A percentile compares a stretch with the other conserved stretches of the same genome.
Conservation (phyloP, 352 stramenopile species). For the Phytopythium boreale region DNA sequence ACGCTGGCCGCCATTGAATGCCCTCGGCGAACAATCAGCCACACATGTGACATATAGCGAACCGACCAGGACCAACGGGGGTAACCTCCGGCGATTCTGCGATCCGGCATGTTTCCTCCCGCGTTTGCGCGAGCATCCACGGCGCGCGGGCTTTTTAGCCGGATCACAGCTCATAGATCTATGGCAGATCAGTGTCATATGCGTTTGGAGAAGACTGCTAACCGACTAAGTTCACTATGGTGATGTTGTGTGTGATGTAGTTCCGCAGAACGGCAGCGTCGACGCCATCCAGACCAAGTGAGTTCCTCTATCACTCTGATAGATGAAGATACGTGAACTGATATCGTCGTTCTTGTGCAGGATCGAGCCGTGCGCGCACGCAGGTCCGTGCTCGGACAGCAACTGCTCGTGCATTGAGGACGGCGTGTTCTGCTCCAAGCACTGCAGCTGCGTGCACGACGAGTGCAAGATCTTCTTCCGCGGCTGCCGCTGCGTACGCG, state of each 20-base stretch:
- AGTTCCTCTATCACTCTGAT: slow-evolving; percentile 1
- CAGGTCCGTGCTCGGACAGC: slow-evolving; percentile 74
- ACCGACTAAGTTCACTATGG: not conserved
- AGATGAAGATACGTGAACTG: not conserved
- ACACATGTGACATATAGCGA: slow-evolving; percentile 48
- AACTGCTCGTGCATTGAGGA: slow-evolving; percentile 88
- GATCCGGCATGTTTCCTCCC: slow-evolving; percentile 24
- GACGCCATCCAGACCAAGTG: slow-evolving; percentile 57
- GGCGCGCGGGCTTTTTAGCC: slow-evolving; percentile 15
- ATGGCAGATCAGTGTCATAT: not conserved
- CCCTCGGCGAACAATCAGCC: slow-evolving; percentile 34
- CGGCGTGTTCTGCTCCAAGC: slow-evolving; percentile 90
- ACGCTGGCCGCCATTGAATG: slow-evolving; percentile 44
- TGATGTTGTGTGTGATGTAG: slow-evolving; percentile 14
- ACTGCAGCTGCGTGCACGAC: slow-evolving; percentile 78
- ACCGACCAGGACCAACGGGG: slow-evolving; percentile 1
- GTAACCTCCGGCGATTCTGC: slow-evolving; percentile 3
- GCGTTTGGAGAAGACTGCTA: not conserved
- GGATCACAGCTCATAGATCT: slow-evolving; percentile 11
- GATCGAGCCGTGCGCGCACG: slow-evolving; percentile 87
- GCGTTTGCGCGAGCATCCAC: slow-evolving; percentile 18
- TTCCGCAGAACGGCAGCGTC: slow-evolving; percentile 34
- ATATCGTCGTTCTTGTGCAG: slow-evolving; percentile 9
- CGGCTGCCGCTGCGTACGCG: slow-evolving; percentile 86
- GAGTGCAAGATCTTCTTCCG: slow-evolving; percentile 86